A percentile compares a stretch with the other conserved stretches of the same genome.
Conservation (phyloP, 2,329 filamentous ascomycete genomes). For the Phaeophleospora eucalypticola region DNA sequence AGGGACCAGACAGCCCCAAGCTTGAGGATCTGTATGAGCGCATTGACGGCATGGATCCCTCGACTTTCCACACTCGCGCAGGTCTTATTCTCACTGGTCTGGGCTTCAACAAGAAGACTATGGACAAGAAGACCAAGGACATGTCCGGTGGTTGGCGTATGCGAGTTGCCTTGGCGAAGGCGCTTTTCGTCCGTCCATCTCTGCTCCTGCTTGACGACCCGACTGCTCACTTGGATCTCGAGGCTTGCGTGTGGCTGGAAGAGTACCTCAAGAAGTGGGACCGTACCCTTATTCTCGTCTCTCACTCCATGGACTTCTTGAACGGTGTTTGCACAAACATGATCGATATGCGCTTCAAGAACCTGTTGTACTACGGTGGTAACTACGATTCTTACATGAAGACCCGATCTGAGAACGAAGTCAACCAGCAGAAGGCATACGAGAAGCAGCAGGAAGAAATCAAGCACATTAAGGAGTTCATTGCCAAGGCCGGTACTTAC, state of each 20-base stretch:
- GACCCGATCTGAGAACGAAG: slow-evolving; percentile 89
- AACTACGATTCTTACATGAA: slow-evolving; percentile 98
- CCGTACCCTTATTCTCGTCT: slow-evolving; percentile 90
- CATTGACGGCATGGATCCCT: slow-evolving; percentile 98
- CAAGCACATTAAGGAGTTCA: slow-evolving; percentile 99
- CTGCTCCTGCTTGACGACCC: slow-evolving; percentile 95
- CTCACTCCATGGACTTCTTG: slow-evolving; percentile 97
- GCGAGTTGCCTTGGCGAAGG: slow-evolving; percentile 96
- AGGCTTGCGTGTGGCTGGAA: slow-evolving; percentile 99
- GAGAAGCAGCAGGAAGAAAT: slow-evolving; percentile 99
- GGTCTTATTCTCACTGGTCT: slow-evolving; percentile 97
- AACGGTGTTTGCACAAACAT: slow-evolving; percentile 98
- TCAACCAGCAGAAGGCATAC: slow-evolving; percentile 99
- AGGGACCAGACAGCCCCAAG: slow-evolving; percentile 85
- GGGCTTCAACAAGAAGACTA: slow-evolving; percentile 97
- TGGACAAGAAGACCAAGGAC: slow-evolving; percentile 99
- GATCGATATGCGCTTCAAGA: slow-evolving; percentile 92
- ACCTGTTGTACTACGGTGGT: slow-evolving; percentile 96
- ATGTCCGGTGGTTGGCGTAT: slow-evolving; percentile 99
- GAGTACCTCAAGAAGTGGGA: slow-evolving; percentile 99
- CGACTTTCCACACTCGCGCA: slow-evolving; percentile 91
- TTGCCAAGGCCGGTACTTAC: slow-evolving; percentile 98
- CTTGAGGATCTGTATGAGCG: slow-evolving; percentile 97
- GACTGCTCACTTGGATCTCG: slow-evolving; percentile 97
- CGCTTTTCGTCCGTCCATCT: slow-evolving; percentile 96